Percentiles rank a stretch among this genome's conserved stretches.
Evolutionary conservation across 768 basidiomycete species (phyloP).

Genomic region (Trametes cingulata): DNA sequence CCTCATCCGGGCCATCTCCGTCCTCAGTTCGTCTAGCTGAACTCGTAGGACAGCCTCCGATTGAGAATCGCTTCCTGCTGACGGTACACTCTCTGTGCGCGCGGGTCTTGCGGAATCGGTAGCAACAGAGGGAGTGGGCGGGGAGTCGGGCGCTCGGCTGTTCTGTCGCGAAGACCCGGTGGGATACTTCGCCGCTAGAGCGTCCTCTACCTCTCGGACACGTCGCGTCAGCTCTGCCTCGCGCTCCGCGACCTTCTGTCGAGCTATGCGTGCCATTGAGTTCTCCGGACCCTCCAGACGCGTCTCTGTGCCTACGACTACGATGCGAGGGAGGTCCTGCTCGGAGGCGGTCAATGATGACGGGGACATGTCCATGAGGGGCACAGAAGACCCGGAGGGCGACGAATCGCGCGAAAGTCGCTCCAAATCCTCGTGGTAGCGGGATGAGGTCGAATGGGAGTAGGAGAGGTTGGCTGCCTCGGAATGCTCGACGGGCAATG

Average conservation of each 20-base stretch:
- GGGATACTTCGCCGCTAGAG: not conserved
- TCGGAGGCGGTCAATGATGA: not conserved
- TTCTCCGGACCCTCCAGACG: conserved; percentile 11
- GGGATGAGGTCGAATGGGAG: not conserved
- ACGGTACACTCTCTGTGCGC: not conserved
- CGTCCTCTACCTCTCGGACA: conserved; percentile 4
- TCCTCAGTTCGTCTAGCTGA: not conserved
- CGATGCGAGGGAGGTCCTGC: not conserved
- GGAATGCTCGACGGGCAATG: not conserved
- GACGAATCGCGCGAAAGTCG: not conserved
- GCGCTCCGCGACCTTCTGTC: conserved; percentile 1
- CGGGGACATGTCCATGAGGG: conserved; percentile 3
- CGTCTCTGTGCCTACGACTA: conserved; percentile 3
- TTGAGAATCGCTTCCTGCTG: not conserved
- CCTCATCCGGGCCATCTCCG: conserved; percentile 4
- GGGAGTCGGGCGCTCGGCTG: not conserved
- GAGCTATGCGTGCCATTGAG: conserved; percentile 11
- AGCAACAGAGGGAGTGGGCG: not conserved
- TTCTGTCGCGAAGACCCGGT: not conserved
- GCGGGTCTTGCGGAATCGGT: not conserved
- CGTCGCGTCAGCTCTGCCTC: conserved; percentile 11
- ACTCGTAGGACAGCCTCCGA: conserved; percentile 1
- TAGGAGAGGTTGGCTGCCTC: not conserved
- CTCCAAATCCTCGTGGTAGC: not conserved
- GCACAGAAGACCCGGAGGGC: not conserved